These are phyloP conservation scores for Gamsiella multidivaricata DNA, from an alignment of 192 early-diverging fungal genomes.

Conservation along the genomic window DNA sequence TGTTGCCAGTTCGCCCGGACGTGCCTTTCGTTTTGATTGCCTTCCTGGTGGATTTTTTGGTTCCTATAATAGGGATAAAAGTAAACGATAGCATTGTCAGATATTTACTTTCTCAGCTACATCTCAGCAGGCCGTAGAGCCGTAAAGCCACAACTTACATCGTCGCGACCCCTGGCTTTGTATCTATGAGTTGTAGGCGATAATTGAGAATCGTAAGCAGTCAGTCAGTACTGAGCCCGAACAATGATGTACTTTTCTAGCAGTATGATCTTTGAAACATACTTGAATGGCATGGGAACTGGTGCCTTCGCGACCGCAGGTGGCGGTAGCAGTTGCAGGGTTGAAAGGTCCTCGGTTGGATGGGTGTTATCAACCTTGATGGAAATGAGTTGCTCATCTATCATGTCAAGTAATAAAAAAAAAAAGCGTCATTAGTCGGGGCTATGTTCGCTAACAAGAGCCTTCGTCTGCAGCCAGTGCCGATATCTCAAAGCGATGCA, in stretches of 20 bases:
- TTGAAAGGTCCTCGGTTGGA: slow-evolving; percentile 19
- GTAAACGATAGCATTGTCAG: neutral
- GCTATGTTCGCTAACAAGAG: neutral
- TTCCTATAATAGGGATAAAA: neutral
- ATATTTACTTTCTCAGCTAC: neutral
- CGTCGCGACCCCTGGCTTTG: slow-evolving; percentile 23
- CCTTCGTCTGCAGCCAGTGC: neutral
- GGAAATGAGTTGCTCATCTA: slow-evolving; percentile 43
- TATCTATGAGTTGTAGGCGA: no score
- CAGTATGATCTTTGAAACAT: neutral
- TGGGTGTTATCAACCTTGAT: slow-evolving; percentile 39
- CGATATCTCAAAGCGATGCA: no score
- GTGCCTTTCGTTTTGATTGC: slow-evolving; percentile 1
- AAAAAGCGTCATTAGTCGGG: neutral
- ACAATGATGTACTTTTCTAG: no score
- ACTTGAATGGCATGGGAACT: slow-evolving; percentile 26
- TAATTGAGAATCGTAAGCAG: no score
- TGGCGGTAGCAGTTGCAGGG: slow-evolving; percentile 33
- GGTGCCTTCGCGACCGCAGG: slow-evolving; percentile 21
- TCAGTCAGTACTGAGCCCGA: no score
- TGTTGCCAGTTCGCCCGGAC: neutral
- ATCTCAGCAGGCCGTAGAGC: neutral
- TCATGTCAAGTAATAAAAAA: neutral
- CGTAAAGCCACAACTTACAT: neutral
- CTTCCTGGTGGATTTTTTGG: slow-evolving; percentile 16